A percentile compares a stretch with the other conserved stretches of the same genome.
phyloP scores from a whole-genome alignment of 345 rosid genomes.

The Populus euphratica region DNA sequence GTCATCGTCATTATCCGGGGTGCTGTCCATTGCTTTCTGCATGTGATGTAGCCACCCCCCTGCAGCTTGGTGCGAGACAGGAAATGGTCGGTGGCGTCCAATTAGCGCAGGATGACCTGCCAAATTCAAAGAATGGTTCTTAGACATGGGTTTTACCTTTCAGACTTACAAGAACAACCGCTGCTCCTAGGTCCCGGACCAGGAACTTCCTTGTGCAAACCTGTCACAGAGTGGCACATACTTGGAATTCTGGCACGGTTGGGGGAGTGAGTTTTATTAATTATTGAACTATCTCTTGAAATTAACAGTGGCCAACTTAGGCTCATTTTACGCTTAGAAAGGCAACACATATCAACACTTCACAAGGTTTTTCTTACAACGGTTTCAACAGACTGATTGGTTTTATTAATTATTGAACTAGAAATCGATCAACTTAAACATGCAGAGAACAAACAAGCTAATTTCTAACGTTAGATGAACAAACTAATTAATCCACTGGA shows the following conservation, averaged over 20 bases:
- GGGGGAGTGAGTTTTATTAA: too few species aligned
- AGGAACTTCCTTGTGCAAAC: background rate
- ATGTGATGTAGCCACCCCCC: conserved; percentile 86
- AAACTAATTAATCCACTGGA: background rate
- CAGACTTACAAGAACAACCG: background rate
- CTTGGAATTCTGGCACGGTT: background rate
- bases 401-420: background rate
- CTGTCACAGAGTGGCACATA: background rate
- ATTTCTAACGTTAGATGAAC: too few species aligned
- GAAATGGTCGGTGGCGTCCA: conserved; percentile 83
- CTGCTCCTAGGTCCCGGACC: background rate
- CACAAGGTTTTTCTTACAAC: background rate
- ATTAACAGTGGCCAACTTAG: background rate
- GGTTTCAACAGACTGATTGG: background rate
- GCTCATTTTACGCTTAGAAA: background rate
- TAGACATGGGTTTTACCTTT: background rate
- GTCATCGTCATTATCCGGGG: conserved; percentile 59
- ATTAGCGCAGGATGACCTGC: conserved; percentile 88
- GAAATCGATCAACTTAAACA: background rate
- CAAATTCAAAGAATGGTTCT: background rate
- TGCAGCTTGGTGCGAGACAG: conserved; percentile 77
- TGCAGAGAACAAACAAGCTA: background rate
- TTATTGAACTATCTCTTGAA: too few species aligned
- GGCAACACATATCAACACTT: background rate
- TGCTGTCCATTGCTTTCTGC: conserved; percentile 70